phyloP scores from a whole-genome alignment of 1,284 basidiomycete species.

The Porphyrellus sp. region DNA sequence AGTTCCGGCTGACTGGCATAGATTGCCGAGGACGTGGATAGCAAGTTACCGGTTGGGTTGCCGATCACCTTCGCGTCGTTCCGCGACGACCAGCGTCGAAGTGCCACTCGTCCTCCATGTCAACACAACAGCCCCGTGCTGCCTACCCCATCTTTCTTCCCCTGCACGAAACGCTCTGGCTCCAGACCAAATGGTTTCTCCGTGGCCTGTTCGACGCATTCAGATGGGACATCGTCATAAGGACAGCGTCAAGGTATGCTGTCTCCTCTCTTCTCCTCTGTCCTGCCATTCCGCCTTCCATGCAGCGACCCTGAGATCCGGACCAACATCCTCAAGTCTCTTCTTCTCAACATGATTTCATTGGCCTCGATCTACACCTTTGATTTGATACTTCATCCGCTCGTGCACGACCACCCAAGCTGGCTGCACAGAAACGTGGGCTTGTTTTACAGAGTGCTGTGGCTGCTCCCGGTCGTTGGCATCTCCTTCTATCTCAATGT shows the following conservation, averaged over 20 bases:
- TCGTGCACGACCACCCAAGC: constrained; percentile 58
- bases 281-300: constrained; percentile 11
- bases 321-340: constrained; percentile 66
- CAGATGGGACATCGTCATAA: constrained; percentile 63
- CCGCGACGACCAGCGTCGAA: not conserved
- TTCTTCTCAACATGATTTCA: constrained; percentile 66
- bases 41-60: constrained; percentile 5
- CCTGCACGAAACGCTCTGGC: constrained; percentile 51
- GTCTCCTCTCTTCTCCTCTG: constrained; percentile 1
- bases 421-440: constrained; percentile 71
- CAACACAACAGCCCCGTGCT: constrained; percentile 37
- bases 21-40: not conserved
- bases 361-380: constrained; percentile 69
- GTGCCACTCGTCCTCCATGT: constrained; percentile 21
- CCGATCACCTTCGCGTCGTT: constrained; percentile 10
- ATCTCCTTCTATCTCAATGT: constrained; percentile 75
- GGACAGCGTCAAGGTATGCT: constrained; percentile 47
- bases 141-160: constrained; percentile 69
- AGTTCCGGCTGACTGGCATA: not conserved
- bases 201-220: constrained; percentile 67
- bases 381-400: constrained; percentile 66
- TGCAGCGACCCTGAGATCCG: constrained; percentile 70
- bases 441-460: constrained; percentile 70
- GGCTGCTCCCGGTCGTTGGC: constrained; percentile 72
- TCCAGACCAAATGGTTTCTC: constrained; percentile 58